Percentiles rank a stretch among this genome's conserved stretches.
Conservation (phyloP, 106 monocot species). For the Platanthera guangdongensis region DNA sequence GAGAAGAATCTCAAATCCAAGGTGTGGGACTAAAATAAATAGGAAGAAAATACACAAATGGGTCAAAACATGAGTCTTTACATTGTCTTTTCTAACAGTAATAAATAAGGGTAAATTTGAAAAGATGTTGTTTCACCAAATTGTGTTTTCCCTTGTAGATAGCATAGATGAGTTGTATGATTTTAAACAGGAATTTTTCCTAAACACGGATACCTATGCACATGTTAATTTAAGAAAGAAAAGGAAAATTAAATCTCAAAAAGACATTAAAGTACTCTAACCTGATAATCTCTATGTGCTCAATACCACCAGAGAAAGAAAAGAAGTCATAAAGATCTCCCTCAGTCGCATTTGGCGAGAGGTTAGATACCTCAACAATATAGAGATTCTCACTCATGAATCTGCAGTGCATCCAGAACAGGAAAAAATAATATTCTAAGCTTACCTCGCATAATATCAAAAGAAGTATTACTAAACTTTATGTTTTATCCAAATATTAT, state of each 20-base stretch:
- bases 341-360: constrained; percentile 73
- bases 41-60: too few species aligned
- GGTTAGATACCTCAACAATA: constrained; percentile 74
- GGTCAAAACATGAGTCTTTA: too few species aligned
- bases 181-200: neutral
- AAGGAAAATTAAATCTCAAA: neutral
- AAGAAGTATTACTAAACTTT: neutral
- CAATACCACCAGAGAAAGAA: constrained; percentile 84
- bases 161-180: neutral
- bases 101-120: too few species aligned
- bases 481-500: neutral
- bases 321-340: constrained; percentile 87
- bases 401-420: constrained; percentile 20
- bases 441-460: neutral
- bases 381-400: constrained; percentile 48
- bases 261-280: constrained; percentile 7
- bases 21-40: too few species aligned
- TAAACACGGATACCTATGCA: neutral
- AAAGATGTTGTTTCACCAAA: too few species aligned
- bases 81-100: too few species aligned
- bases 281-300: constrained; percentile 88
- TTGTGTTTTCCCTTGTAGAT: too few species aligned
- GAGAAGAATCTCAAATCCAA: too few species aligned
- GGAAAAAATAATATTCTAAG: neutral
- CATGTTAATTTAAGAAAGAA: neutral